Evolutionary conservation across 192 early-diverging fungal genomes (phyloP).

Genomic region (Podila epigama): DNA sequence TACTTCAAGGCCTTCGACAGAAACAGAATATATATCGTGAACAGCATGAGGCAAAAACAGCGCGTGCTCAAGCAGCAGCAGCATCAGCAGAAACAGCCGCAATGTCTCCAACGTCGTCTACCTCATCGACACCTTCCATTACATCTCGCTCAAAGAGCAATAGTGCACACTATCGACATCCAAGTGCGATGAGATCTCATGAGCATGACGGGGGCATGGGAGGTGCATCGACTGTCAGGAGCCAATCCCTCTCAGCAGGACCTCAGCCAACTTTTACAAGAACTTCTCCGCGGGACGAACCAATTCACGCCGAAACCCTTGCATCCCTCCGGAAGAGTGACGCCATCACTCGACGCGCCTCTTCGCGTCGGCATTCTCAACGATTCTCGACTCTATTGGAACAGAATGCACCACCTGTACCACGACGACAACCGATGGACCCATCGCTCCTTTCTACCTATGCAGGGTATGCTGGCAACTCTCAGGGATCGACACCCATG

Average conservation of each 20-base stretch:
- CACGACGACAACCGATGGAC: conserved; percentile 8
- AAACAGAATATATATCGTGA: conserved; percentile 61
- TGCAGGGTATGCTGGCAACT: neutral
- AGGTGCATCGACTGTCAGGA: neutral
- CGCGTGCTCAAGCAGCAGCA: conserved; percentile 6
- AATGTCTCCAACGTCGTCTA: neutral
- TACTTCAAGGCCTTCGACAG: conserved; percentile 59
- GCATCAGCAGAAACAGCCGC: neutral
- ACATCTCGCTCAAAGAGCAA: conserved; percentile 3
- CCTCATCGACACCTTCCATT: neutral
- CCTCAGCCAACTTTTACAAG: neutral
- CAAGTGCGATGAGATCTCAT: neutral
- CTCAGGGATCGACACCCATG: conserved; percentile 3
- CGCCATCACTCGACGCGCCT: conserved; percentile 12
- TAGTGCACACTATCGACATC: neutral
- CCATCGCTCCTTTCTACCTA: neutral
- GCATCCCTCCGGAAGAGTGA: conserved; percentile 13
- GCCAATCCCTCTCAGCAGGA: neutral
- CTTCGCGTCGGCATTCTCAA: conserved; percentile 5
- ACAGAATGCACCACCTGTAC: conserved; percentile 6
- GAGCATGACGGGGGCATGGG: neutral
- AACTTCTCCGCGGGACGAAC: neutral
- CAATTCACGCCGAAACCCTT: neutral
- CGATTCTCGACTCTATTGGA: conserved; percentile 10
- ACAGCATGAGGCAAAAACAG: conserved; percentile 17